Evolutionary conservation across 2,329 filamentous ascomycete genomes (phyloP), one percentile per base, ranked within the genome.

Genomic region (Plenodomus biglobosus): DNA sequence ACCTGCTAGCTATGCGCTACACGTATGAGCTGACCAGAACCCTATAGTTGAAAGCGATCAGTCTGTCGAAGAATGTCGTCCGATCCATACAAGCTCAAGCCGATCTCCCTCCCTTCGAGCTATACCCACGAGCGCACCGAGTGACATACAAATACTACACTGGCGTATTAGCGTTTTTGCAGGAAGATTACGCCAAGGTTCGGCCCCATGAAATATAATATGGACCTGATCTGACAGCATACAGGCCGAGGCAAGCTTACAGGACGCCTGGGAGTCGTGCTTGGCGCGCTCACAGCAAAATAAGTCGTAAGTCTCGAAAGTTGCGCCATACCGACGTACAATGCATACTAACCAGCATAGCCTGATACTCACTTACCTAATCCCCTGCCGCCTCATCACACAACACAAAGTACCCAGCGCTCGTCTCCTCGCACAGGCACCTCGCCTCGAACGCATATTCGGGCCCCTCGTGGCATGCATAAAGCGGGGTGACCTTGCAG

Each of bases 61-160:
- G 85, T n/a, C 78, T 97, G 17, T 95, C 87, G 16, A 91, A 94
- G 69, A 96, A 94, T 58, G 86, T 97, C 41, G 78, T 99, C 39
- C 89, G 87, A 58, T 91, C 90, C 0, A 79, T 99, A 40, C 81
- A 86, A 39, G 92, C 91, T 11, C 78, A 78, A 51, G 81, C 83
- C 38, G 92, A 99, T 62, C 87, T 99, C 76, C 94, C 94, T 0
- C 77, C 82, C 0, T 78, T 96, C 22, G 80, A 86, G 15, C 78
- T 82, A 13, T 99, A 96, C 62, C 92, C 94, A 1, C 90, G 87
- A 66, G 87, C 92, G 2, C 94, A 99, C 65, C 85, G 90, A 55
- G 92, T 96, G 35, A 96, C 92, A 0, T 99, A 96, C 76, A 92
- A 91, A 67, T 99, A 96, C 74, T 97, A 96, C 68, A 84, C 92